These are phyloP conservation scores for Fonsecaea pedrosoi DNA, from an alignment of 2,329 filamentous ascomycete species.

Conservation along the genomic window DNA sequence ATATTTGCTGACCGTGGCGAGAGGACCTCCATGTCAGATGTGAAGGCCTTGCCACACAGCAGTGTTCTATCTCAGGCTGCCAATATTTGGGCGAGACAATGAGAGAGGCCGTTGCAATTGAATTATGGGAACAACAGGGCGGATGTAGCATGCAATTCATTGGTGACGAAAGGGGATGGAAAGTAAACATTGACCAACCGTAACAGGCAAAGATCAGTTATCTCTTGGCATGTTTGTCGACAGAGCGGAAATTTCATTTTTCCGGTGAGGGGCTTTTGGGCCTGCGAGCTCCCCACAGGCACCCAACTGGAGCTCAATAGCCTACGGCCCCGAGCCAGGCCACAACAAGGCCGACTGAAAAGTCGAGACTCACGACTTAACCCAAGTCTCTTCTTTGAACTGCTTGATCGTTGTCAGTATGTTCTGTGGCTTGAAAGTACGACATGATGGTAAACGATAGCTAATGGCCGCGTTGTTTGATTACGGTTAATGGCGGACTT, in stretches of 20 bases:
- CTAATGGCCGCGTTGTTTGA: background rate
- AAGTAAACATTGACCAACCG: conserved; percentile 20
- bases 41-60: background rate
- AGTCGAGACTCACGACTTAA: background rate
- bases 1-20: conserved; percentile 58
- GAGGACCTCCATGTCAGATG: conserved; percentile 53
- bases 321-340: background rate
- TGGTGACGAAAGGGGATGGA: conserved; percentile 13
- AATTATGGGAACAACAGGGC: background rate
- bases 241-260: background rate
- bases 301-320: background rate
- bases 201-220: background rate
- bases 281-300: background rate
- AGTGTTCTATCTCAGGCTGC: background rate
- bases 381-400: background rate
- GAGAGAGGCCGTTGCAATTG: conserved; percentile 1
- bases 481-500: background rate
- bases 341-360: background rate
- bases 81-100: background rate
- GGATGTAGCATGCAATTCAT: background rate
- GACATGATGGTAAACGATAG: background rate
- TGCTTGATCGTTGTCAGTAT: background rate
- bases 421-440: background rate
- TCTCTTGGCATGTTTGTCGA: background rate
- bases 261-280: background rate